Evolutionary conservation across 257 asterid species (phyloP).

Genomic region (Hygrophila difformis): DNA sequence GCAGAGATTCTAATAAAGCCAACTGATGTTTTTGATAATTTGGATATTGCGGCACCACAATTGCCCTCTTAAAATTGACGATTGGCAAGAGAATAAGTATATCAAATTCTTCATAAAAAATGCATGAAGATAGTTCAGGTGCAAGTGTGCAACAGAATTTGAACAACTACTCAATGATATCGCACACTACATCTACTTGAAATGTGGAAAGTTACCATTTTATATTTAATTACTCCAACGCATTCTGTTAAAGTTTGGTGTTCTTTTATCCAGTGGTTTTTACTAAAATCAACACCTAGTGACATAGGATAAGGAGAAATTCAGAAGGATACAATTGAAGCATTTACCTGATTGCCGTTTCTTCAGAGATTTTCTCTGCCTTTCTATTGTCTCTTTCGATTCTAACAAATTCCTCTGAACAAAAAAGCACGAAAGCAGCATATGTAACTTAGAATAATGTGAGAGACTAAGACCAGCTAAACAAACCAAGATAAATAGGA

Average conservation of each 20-base stretch:
- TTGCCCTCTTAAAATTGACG: too few species aligned
- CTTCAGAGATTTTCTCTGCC: slow-evolving; percentile 86
- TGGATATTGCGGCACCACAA: too few species aligned
- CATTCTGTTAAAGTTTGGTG: too few species aligned
- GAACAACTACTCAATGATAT: background rate
- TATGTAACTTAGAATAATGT: too few species aligned
- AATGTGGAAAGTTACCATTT: too few species aligned
- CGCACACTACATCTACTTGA: slow-evolving; percentile 8
- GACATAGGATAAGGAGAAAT: too few species aligned
- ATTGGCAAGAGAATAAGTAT: background rate
- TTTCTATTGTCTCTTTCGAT: slow-evolving; percentile 83
- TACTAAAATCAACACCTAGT: too few species aligned
- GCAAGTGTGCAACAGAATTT: slow-evolving; percentile 1
- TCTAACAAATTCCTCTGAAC: slow-evolving; percentile 73
- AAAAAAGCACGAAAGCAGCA: background rate
- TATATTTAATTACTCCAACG: too few species aligned
- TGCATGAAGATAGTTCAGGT: slow-evolving; percentile 5
- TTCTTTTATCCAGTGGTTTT: too few species aligned
- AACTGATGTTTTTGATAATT: too few species aligned
- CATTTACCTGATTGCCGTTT: slow-evolving; percentile 72
- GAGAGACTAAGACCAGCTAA: slow-evolving; percentile 1
- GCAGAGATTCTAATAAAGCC: too few species aligned
- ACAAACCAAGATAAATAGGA: slow-evolving; percentile 10
- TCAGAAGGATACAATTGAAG: slow-evolving; percentile 11
- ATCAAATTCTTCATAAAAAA: background rate